Base-by-base conservation (phyloP, 2,329 filamentous ascomycete species). In the Pseudocercospora vitis region DNA sequence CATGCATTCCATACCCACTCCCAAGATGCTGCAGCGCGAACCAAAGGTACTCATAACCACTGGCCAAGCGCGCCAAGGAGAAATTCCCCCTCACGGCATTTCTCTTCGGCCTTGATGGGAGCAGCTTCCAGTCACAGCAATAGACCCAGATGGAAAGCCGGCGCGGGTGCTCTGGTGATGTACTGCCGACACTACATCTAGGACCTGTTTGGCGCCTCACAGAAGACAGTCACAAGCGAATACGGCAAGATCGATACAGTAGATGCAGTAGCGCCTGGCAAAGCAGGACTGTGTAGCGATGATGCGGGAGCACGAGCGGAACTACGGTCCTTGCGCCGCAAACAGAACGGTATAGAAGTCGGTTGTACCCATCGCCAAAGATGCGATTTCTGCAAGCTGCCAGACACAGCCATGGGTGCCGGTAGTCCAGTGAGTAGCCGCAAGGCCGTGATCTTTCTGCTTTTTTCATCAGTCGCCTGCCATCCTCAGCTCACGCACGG, bases 41-140 rank as follows among this genome's bases (percentile, higher is more conserved):
- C 7, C 26, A 28, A 48, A 31, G 32, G 47, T 47, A 14, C 50
- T 33, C 37, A 47, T 47, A 31, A 32, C 26, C 42, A 29, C 5
- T 16, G 23, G 52, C 52, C 52, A 55, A 55, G 52, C n/a, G 35
- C 33, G 42, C 52, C 52, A 55, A 55, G 52, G 9, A 4, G 14
- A 40, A 24, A 24, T 16, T 23, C 21, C 16, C 35, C 40, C 16
- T 12, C 7, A 48, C 32, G 26, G 45, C 18, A 48, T 7, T 50
- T 9, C 45, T 42, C 44, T 40, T 21, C 19, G 47, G 37, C 45
- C 40, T n/a, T 37, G 16, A 23, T 55, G 4, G 23, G 14, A 24
- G 21, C 24, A 32, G 23, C 16, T 40, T 24, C 31, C 12, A 18
- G 21, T 3, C 21, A 42, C 18, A 26, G 37, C 19, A 42, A 21